phyloP scores from a whole-genome alignment of 140 eudicot genomes.

The Oenanthe javanica region DNA sequence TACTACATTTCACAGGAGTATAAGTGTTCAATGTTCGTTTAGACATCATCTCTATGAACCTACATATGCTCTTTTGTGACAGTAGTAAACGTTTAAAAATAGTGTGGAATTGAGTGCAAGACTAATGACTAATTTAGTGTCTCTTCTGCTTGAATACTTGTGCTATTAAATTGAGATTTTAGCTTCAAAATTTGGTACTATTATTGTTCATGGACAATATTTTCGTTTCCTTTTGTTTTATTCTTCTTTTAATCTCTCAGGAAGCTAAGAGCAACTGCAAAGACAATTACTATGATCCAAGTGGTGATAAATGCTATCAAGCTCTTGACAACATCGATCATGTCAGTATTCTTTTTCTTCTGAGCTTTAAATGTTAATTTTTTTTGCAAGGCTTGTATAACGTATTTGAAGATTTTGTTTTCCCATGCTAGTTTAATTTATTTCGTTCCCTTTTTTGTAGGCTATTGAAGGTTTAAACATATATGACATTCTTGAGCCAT shows the following conservation, averaged over 20 bases:
- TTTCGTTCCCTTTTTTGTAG: conserved; percentile 2
- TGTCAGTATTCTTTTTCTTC: conserved; percentile 10
- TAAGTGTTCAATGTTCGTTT: background rate
- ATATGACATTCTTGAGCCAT: conserved; percentile 47
- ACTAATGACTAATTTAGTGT: too few species aligned
- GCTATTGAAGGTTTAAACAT: conserved; percentile 25
- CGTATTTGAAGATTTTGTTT: background rate
- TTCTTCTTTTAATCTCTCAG: conserved; percentile 9
- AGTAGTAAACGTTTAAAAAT: background rate
- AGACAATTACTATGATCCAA: conserved; percentile 20
- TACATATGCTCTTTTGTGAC: background rate
- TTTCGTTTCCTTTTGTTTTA: background rate
- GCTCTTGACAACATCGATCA: conserved; percentile 7
- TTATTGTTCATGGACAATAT: background rate
- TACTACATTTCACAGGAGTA: background rate
- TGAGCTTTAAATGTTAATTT: background rate
- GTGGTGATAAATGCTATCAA: background rate
- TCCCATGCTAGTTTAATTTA: background rate
- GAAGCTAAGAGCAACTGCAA: conserved; percentile 19
- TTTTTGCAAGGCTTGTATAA: background rate
- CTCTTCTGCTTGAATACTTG: too few species aligned
- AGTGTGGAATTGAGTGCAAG: too few species aligned
- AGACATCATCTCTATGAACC: background rate
- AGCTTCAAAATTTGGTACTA: background rate
- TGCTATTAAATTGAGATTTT: too few species aligned